Base-by-base conservation (phyloP, 2,329 filamentous ascomycete genomes). In the Colletotrichum cordylinicola region DNA sequence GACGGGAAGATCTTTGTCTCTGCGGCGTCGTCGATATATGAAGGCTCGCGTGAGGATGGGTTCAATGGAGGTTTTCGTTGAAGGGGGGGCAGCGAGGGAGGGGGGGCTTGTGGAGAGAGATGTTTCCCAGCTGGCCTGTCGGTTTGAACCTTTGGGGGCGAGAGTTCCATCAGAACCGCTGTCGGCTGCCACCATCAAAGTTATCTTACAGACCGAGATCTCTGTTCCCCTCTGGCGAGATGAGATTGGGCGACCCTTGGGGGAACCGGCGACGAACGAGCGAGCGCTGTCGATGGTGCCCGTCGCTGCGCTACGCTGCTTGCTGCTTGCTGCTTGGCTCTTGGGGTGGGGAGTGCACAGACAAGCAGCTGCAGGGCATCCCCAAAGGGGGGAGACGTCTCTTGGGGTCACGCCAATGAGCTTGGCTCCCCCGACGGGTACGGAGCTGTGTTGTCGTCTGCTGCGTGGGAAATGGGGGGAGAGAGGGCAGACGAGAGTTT, bases 301-400 rank as follows among this genome's bases (percentile, higher is more conserved):
- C n/a, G 43, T 52, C 43, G 43, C 43, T 52, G n/a, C 21, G 33
- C 43, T 58, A 33, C 39, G 65, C 71, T 39, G 33, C 58, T 52
- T n/a, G 55, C 21, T 37, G 52, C 35, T 61, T 61, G 55, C 21
- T 37, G 52, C 35, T 61, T 61, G 56, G 56, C 21, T 10, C 21
- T 58, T 24, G 52, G 37, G 62, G 62, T 56, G 56, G 43, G 64
- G 39, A 60, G 43, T 52, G 48, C 74, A 73, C 70, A 73, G 74
- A 75, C 74, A 60, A 65, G 70, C 61, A 52, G 64, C 64, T 75
- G 70, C 74, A 75, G 64, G 70, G 70, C 70, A 65, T 60, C 74
- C 70, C 39, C 18, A 48, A 60, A 68, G 56, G 64, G 70, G 37
- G 24, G 24, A 61, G 66, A 74, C 48, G 71, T n/a, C 27, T n/a